phyloP scores from a whole-genome alignment of 805 yeast genomes.

The Komagataella ulmi region DNA sequence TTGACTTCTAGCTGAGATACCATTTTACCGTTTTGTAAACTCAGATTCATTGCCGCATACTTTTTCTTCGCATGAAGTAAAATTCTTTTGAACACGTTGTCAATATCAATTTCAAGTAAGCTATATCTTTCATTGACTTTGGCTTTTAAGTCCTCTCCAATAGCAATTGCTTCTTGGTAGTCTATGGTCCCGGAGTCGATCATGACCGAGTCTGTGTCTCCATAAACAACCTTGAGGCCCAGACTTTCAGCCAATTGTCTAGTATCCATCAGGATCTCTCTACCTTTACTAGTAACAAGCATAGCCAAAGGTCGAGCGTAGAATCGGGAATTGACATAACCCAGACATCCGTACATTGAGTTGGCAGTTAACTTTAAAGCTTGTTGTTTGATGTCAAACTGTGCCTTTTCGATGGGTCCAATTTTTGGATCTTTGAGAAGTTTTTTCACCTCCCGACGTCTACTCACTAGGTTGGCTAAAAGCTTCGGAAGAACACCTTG shows the following conservation, averaged over 20 bases:
- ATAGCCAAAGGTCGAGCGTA: conserved; percentile 94
- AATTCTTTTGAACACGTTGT: conserved; percentile 77
- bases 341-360: conserved; percentile 99
- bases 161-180: conserved; percentile 59
- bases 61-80: conserved; percentile 91
- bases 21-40: conserved; percentile 39
- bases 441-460: conserved; percentile 89
- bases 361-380: conserved; percentile 95
- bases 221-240: conserved; percentile 80
- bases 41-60: conserved; percentile 78
- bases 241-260: conserved; percentile 82
- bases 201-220: conserved; percentile 99
- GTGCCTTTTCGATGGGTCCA: conserved; percentile 52
- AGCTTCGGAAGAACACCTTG: conserved; percentile 84
- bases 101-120: conserved; percentile 86
- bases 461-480: conserved; percentile 68
- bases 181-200: conserved; percentile 74
- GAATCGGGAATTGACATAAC: conserved; percentile 82
- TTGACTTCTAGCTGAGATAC: conserved; percentile 67
- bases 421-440: conserved; percentile 65
- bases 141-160: conserved; percentile 76
- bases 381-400: conserved; percentile 90
- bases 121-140: conserved; percentile 82
- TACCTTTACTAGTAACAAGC: conserved; percentile 89
- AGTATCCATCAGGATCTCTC: conserved; percentile 90